Percentiles rank a stretch among this genome's conserved stretches.
phyloP scores from a whole-genome alignment of 2,329 filamentous ascomycete genomes.

The Clarireedia monteithiana region DNA sequence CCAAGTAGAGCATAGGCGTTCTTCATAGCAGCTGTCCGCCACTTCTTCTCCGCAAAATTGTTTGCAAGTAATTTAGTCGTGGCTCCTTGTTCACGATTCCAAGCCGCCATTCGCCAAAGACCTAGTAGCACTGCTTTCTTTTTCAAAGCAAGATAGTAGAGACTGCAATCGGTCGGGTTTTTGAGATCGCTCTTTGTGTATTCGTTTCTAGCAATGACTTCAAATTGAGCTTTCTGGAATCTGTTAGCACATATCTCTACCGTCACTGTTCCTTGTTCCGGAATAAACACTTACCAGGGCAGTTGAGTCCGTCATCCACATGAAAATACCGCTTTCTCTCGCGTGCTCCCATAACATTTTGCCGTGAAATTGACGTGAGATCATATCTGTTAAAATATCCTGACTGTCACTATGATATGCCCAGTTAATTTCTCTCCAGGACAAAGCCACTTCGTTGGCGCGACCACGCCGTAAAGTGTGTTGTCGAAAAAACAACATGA shows the following conservation, averaged over 20 bases:
- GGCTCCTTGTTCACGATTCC: constrained; percentile 76
- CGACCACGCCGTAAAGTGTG: constrained; percentile 63
- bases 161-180: constrained; percentile 82
- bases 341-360: constrained; percentile 80
- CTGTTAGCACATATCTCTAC: constrained; percentile 8
- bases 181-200: constrained; percentile 83
- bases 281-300: constrained; percentile 56
- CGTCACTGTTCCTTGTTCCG: constrained; percentile 8
- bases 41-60: constrained; percentile 80
- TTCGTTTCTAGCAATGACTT: constrained; percentile 84
- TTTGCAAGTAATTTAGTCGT: constrained; percentile 80
- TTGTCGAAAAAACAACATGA: constrained; percentile 80
- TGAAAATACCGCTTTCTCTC: constrained; percentile 80
- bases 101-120: constrained; percentile 88
- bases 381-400: constrained; percentile 80
- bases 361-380: constrained; percentile 70
- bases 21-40: constrained; percentile 84
- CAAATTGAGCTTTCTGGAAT: constrained; percentile 65
- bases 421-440: constrained; percentile 75
- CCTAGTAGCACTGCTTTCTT: constrained; percentile 89
- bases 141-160: constrained; percentile 83
- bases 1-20: constrained; percentile 95
- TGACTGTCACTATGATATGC: constrained; percentile 80
- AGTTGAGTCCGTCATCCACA: constrained; percentile 78
- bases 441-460: constrained; percentile 57